phyloP scores from a whole-genome alignment of 2,329 filamentous ascomycete genomes.

The Colletotrichum liriopes region DNA sequence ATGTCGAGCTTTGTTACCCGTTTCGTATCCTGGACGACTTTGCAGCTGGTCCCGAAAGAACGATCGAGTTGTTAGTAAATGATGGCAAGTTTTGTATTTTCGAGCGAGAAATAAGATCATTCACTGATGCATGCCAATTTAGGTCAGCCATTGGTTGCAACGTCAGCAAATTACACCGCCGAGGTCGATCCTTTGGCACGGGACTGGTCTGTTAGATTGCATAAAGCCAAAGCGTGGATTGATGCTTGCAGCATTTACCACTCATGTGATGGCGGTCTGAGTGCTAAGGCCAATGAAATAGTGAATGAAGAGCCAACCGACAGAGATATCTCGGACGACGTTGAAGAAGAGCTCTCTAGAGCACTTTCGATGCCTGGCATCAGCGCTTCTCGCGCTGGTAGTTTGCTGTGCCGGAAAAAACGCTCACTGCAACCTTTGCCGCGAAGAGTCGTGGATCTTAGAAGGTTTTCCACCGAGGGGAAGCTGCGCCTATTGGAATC shows the following conservation, averaged over 20 bases:
- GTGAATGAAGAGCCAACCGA: too few relatives aligned
- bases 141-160: not conserved
- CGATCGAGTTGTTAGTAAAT: not conserved
- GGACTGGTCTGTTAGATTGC: not conserved
- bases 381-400: not conserved
- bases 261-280: not conserved
- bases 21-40: conserved; percentile 12
- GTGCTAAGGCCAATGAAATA: not conserved
- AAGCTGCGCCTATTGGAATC: not conserved
- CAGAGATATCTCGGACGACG: not conserved
- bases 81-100: not conserved
- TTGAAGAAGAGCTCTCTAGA: too few relatives aligned
- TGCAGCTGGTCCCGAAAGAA: not conserved
- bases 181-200: not conserved
- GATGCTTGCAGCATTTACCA: not conserved
- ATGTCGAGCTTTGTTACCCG: conserved; percentile 7
- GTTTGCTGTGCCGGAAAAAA: too few relatives aligned
- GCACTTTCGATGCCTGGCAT: not conserved
- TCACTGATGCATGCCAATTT: not conserved
- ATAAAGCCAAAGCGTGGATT: not conserved
- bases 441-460: not conserved
- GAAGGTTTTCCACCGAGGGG: not conserved
- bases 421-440: not conserved
- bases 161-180: accelerated
- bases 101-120: too few relatives aligned